These are phyloP conservation scores for Fusarium globosum DNA, from an alignment of 2,329 filamentous ascomycete genomes.

Conservation along the genomic window DNA sequence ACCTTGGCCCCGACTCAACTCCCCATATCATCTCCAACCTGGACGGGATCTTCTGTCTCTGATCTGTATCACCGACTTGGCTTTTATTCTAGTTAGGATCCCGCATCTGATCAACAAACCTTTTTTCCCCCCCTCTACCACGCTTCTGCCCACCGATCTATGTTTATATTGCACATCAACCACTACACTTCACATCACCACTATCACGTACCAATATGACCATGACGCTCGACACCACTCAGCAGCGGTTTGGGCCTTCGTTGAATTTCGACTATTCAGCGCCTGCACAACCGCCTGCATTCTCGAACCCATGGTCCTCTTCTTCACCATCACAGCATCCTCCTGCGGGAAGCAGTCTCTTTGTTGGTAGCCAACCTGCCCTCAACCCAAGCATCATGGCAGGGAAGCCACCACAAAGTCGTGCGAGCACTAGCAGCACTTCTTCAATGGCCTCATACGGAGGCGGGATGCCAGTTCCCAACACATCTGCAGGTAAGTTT, in stretches of 20 bases:
- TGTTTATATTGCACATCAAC: conserved; percentile 40
- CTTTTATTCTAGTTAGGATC: conserved; percentile 58
- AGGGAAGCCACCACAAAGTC: conserved; percentile 56
- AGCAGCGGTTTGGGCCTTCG: conserved; percentile 79
- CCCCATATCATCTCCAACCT: conserved; percentile 49
- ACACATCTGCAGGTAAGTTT: conserved; percentile 74
- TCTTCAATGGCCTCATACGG: conserved; percentile 76
- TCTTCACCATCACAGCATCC: conserved; percentile 56
- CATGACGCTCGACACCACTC: conserved; percentile 93
- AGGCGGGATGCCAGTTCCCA: conserved; percentile 76
- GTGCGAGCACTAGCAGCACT: conserved; percentile 68
- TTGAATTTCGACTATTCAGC: conserved; percentile 81
- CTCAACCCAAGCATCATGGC: conserved; percentile 67
- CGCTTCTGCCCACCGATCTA: conserved; percentile 39
- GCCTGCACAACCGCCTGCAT: conserved; percentile 71
- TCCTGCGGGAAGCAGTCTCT: conserved; percentile 69
- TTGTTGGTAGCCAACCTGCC: conserved; percentile 66
- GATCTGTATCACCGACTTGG: conserved; percentile 59
- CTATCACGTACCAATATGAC: conserved; percentile 73
- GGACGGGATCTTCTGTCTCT: conserved; percentile 52
- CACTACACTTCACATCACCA: conserved; percentile 28
- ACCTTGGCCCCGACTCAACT: conserved; percentile 50
- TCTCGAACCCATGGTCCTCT: conserved; percentile 89
- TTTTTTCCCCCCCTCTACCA: conserved; percentile 38
- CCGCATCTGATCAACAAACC: conserved; percentile 65